Conservation (phyloP, 805 yeast species). For the Spathaspora arborariae region DNA sequence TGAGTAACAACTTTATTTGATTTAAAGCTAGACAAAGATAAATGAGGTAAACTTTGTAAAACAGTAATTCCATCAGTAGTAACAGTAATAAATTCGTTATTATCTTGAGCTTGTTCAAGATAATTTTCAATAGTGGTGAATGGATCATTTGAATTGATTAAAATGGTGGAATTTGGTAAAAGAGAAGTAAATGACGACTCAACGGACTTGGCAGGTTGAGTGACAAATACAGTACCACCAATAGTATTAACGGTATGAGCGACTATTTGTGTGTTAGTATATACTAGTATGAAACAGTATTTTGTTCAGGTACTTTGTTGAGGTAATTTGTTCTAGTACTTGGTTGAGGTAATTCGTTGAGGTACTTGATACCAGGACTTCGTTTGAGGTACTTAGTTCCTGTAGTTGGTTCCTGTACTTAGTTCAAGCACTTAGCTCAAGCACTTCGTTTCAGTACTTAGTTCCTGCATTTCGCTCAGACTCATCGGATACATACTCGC, state of each 20-base stretch:
- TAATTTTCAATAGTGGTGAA: slow-evolving; percentile 38
- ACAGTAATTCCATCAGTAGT: slow-evolving; percentile 51
- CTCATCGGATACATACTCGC: slow-evolving; percentile 5
- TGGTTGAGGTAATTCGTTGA: not conserved
- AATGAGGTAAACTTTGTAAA: slow-evolving; percentile 56
- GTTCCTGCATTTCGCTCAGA: not conserved
- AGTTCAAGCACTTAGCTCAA: too few species aligned
- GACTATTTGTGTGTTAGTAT: slow-evolving; percentile 1
- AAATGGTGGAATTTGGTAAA: slow-evolving; percentile 19
- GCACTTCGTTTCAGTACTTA: too few species aligned
- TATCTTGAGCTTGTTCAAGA: slow-evolving; percentile 10
- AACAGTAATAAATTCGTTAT: slow-evolving; percentile 37
- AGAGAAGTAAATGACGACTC: slow-evolving; percentile 25
- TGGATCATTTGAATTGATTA: slow-evolving; percentile 52
- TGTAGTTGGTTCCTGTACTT: not conserved
- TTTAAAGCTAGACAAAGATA: slow-evolving; percentile 38
- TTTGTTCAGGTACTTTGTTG: too few species aligned
- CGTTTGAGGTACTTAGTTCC: too few species aligned
- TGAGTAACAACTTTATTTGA: slow-evolving; percentile 52
- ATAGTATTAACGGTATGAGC: slow-evolving; percentile 8
- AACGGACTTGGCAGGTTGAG: slow-evolving; percentile 46
- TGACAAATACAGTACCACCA: slow-evolving; percentile 30
- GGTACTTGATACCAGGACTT: too few species aligned
- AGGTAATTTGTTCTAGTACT: too few species aligned
- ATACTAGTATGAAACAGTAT: not conserved